A percentile compares a stretch with the other conserved stretches of the same genome.
Conservation (phyloP, 2,329 filamentous ascomycete genomes). For the Polychaeton citri region DNA sequence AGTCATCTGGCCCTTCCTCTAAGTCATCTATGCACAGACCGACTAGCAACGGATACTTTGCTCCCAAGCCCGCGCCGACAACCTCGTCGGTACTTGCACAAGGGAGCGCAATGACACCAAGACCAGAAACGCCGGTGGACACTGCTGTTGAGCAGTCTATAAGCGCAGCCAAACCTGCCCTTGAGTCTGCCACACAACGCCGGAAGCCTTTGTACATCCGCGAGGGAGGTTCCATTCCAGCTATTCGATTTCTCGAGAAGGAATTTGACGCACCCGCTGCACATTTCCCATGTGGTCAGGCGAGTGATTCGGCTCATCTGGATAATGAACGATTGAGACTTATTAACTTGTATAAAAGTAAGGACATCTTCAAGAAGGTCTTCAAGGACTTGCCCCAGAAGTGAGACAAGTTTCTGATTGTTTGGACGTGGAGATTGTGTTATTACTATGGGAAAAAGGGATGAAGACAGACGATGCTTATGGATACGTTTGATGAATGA, state of each 20-base stretch:
- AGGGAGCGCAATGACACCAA: conserved; percentile 23
- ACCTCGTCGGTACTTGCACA: conserved; percentile 40
- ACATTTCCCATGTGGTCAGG: conserved; percentile 86
- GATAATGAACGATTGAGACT: conserved; percentile 89
- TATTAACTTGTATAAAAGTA: conserved; percentile 76
- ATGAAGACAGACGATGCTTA: too few species aligned
- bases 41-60: conserved; percentile 7
- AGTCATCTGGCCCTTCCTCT: conserved; percentile 3
- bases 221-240: conserved; percentile 89
- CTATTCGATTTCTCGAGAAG: conserved; percentile 87
- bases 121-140: conserved; percentile 12
- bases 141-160: conserved; percentile 14
- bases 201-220: conserved; percentile 76
- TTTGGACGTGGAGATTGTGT: not conserved
- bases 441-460: not conserved
- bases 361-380: conserved; percentile 79
- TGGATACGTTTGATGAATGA: too few species aligned
- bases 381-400: conserved; percentile 34
- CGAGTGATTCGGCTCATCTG: conserved; percentile 84
- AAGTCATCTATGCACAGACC: conserved; percentile 8
- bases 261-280: conserved; percentile 84
- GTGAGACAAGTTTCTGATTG: not conserved
- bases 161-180: conserved; percentile 25
- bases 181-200: conserved; percentile 13
- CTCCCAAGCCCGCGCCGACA: conserved; percentile 29